Conservation (phyloP, 129 eudicot species). For the Artemisia annua region DNA sequence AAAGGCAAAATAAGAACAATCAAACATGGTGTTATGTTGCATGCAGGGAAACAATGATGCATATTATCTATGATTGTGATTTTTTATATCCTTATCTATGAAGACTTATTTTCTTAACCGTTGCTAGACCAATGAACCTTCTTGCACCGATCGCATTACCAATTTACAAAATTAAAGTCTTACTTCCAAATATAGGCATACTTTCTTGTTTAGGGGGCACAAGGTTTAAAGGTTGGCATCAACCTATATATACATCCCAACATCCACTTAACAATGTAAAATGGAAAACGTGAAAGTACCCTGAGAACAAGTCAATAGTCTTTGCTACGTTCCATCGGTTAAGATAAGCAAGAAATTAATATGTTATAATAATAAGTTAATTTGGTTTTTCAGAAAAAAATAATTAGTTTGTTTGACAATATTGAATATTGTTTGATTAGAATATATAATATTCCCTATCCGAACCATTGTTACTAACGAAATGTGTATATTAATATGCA, state of each 20-base stretch:
- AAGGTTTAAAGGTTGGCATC: slow-evolving; percentile 22
- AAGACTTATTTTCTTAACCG: background rate
- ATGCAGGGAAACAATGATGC: slow-evolving; percentile 14
- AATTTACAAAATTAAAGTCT: slow-evolving; percentile 5
- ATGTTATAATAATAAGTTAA: background rate
- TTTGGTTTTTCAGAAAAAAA: background rate
- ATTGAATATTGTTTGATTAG: slow-evolving; percentile 6
- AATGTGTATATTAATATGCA: background rate
- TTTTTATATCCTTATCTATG: background rate
- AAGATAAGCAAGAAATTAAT: slow-evolving; percentile 19
- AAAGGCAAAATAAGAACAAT: background rate
- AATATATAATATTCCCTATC: slow-evolving; percentile 18
- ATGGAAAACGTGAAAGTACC: background rate
- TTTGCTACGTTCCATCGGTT: background rate
- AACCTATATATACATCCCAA: background rate
- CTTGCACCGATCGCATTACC: background rate
- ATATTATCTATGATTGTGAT: slow-evolving; percentile 10
- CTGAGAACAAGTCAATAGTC: slow-evolving; percentile 20
- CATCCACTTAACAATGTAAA: background rate
- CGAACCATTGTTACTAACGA: background rate
- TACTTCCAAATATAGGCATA: slow-evolving; percentile 18
- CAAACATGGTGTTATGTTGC: slow-evolving; percentile 2
- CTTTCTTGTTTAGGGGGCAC: slow-evolving; percentile 23
- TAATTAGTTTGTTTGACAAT: background rate
- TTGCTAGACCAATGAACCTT: background rate